Base-by-base conservation (phyloP, 192 early-diverging fungal genomes). In the Backusella luteola region DNA sequence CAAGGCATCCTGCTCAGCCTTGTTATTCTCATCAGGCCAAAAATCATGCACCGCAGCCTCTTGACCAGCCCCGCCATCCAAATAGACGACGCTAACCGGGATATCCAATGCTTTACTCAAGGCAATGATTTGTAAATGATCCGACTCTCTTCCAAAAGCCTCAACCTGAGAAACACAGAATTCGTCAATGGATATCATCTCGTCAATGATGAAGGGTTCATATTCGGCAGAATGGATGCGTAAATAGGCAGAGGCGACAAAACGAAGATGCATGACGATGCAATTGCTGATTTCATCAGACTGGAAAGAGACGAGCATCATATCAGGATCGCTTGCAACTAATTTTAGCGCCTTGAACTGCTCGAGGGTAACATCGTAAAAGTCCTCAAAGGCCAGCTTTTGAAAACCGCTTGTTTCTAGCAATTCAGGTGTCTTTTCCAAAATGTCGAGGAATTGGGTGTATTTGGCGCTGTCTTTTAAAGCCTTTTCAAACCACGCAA, bases 71-170 rank as follows among this genome's bases (percentile, higher is more conserved):
- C 89, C 86, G 1, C 86, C 85, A 76, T 91, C 93, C 73, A 95
- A 74, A 59, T 94, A 92, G 0, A 90, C 90, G 4, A 95, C 88
- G 34, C 91, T 83, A 46, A 93, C 80, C 11, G 85, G 86, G 0
- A 94, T 81, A 66, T 88, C 84, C 3, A 93, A 73, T 0, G 87
- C 91, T 73, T 90, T 93, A 6, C 89, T 87, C 53, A 96, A 79
- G 1, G 91, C 93, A 56, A 92, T 93, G 17, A 96, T 87, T 68
- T 95, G 94, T 59, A 93, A 88, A 73, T 95, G 90, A 76, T 95
- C 94, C 3, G 91, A 87, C 80, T 96, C 94, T 53, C 88, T 81
- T 17, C 87, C 89, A 82, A 90, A 86, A 5, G 85, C 89, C 49
- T 89, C 88, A 0, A 90, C 89, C 52, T 84, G 84, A 49, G 82